Conservation (phyloP, 306 rosid genomes). For the Delonix regia region DNA sequence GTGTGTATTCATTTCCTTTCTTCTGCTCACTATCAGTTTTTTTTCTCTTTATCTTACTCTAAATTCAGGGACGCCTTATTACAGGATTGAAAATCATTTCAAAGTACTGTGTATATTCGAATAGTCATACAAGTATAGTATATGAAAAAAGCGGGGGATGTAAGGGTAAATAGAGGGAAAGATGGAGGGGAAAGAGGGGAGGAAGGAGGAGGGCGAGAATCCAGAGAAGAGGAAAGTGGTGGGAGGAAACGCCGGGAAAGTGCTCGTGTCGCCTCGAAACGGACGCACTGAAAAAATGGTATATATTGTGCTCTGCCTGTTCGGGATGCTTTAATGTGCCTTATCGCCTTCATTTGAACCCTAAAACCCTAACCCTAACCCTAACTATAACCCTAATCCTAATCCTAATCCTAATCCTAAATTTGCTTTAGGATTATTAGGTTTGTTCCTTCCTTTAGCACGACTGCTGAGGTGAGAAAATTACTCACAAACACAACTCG, state of each 20-base stretch:
- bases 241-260: slow-evolving; percentile 98
- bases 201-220: slow-evolving; percentile 56
- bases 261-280: slow-evolving; percentile 98
- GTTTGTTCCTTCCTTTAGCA: slow-evolving; percentile 40
- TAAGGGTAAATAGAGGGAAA: slow-evolving; percentile 27
- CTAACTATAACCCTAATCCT: slow-evolving; percentile 17
- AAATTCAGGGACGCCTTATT: no score
- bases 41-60: no score
- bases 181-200: slow-evolving; percentile 47
- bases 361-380: slow-evolving; percentile 1
- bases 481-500: no score
- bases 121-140: no score
- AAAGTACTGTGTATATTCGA: no score
- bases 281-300: slow-evolving; percentile 55
- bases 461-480: neutral
- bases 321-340: slow-evolving; percentile 11
- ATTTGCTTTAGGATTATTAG: slow-evolving; percentile 36
- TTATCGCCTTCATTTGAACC: slow-evolving; percentile 30
- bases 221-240: slow-evolving; percentile 51
- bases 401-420: neutral
- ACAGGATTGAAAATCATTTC: no score
- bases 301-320: no score
- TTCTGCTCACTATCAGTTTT: no score
- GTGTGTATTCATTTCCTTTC: no score
- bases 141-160: no score